phyloP scores from a whole-genome alignment of 2,329 filamentous ascomycete genomes.

The Corynespora cassiicola region DNA sequence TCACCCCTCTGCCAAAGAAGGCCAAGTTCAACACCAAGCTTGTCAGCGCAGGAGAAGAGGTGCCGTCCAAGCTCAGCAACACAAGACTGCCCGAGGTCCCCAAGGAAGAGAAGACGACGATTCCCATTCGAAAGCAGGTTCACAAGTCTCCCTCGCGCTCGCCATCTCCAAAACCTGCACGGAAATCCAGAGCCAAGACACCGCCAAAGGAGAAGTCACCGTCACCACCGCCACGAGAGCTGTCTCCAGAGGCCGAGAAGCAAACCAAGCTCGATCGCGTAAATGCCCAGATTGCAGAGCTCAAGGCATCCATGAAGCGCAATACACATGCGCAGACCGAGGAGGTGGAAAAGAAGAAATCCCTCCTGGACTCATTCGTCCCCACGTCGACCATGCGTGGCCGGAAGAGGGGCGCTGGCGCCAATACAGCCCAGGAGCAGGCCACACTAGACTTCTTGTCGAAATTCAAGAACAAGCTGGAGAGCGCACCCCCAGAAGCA shows the following conservation, averaged over 20 bases:
- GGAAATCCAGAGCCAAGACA: conserved; percentile 16
- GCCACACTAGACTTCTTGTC: conserved; percentile 72
- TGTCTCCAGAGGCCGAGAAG: conserved; percentile 48
- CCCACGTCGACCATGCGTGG: conserved; percentile 73
- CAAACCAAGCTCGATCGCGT: conserved; percentile 67
- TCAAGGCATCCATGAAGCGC: conserved; percentile 83
- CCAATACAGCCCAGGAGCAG: conserved; percentile 60
- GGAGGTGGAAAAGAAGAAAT: conserved; percentile 57
- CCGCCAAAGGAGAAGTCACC: conserved; percentile 22
- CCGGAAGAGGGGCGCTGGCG: conserved; percentile 71
- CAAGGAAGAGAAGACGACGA: conserved; percentile 27
- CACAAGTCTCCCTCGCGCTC: conserved; percentile 31
- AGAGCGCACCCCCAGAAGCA: conserved; percentile 41
- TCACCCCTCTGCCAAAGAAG: conserved; percentile 71
- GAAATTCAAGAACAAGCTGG: conserved; percentile 80
- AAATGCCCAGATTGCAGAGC: conserved; percentile 79
- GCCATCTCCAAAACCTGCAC: conserved; percentile 26
- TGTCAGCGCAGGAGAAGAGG: conserved; percentile 56
- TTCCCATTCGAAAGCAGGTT: conserved; percentile 40
- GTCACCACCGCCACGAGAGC: conserved; percentile 41
- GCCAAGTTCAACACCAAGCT: conserved; percentile 80
- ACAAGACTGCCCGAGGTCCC: conserved; percentile 24
- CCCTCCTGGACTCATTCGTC: conserved; percentile 75
- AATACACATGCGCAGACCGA: conserved; percentile 48
- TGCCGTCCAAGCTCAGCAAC: conserved; percentile 48